These are phyloP conservation scores for Aurantiochytrium sp. DNA, from an alignment of 108 stramenopile species.

Conservation along the genomic window DNA sequence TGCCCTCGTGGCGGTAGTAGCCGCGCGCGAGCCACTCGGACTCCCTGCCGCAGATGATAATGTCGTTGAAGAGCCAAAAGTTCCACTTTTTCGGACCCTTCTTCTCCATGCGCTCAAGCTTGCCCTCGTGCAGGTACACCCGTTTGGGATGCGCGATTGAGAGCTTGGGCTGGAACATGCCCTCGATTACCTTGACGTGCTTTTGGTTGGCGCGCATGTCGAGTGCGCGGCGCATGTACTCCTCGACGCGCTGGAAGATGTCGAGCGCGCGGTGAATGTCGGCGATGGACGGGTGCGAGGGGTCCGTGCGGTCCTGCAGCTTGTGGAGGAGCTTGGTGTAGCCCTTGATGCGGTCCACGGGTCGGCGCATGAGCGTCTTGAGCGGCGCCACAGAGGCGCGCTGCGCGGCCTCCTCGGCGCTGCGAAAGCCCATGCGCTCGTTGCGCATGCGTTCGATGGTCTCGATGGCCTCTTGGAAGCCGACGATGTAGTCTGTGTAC, in stretches of 20 bases:
- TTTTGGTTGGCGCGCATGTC: not conserved
- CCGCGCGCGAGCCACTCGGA: slow-evolving; percentile 6
- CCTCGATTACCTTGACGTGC: not conserved
- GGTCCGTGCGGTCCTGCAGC: not conserved
- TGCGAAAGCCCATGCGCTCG: slow-evolving; percentile 1
- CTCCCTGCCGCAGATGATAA: not conserved
- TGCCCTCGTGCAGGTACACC: not conserved
- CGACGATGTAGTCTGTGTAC: not conserved
- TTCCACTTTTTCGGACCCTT: not conserved
- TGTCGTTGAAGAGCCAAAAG: slow-evolving; percentile 21
- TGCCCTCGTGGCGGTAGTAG: not conserved
- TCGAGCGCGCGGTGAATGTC: not conserved
- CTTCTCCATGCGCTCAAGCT: not conserved
- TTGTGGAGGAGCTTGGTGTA: not conserved
- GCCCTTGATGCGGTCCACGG: not conserved
- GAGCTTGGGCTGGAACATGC: not conserved
- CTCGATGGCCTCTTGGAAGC: not conserved
- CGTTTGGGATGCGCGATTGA: not conserved
- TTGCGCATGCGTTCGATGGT: not conserved
- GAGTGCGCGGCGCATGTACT: not conserved
- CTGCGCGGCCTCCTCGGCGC: not conserved
- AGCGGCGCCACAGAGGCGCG: not conserved
- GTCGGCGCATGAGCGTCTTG: not conserved
- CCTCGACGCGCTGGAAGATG: not conserved
- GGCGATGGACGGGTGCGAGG: not conserved